These are phyloP conservation scores for Kwoniella bestiolae DNA, from an alignment of 768 basidiomycete genomes.

Conservation along the genomic window DNA sequence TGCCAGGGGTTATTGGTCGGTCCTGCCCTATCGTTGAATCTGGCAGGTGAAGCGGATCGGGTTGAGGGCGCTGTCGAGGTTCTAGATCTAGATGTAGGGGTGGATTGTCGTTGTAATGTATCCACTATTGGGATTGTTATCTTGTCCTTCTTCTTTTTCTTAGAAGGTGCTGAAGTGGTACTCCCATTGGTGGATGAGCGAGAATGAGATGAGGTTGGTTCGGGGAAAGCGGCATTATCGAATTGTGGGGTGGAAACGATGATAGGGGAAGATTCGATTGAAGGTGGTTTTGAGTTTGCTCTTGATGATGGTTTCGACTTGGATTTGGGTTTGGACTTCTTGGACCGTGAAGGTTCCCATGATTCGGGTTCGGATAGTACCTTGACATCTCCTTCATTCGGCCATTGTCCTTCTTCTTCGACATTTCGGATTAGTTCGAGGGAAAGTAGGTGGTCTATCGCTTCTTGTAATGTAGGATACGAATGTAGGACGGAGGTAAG, in stretches of 20 bases:
- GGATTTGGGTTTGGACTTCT: constrained; percentile 1
- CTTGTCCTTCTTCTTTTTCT: constrained; percentile 23
- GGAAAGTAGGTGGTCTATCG: constrained; percentile 52
- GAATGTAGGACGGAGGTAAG: constrained; percentile 22
- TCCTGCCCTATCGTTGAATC: background rate
- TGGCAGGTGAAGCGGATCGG: constrained; percentile 7
- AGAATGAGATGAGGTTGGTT: constrained; percentile 17
- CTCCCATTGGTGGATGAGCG: constrained; percentile 9
- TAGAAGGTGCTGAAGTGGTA: constrained; percentile 6
- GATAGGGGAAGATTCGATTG: constrained; percentile 6
- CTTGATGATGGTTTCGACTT: constrained; percentile 11
- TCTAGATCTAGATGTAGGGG: constrained; percentile 26
- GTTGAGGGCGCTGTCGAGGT: background rate
- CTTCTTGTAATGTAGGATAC: constrained; percentile 30
- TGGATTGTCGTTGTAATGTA: constrained; percentile 38
- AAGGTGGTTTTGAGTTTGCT: constrained; percentile 12
- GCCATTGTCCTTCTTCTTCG: constrained; percentile 44
- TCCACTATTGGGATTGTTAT: constrained; percentile 40
- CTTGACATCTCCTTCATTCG: constrained; percentile 30
- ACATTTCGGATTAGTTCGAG: constrained; percentile 46
- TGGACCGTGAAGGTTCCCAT: constrained; percentile 1
- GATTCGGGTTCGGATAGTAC: constrained; percentile 7
- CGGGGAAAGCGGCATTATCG: background rate
- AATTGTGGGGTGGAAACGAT: background rate
- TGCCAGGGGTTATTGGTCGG: constrained; percentile 45